These are phyloP conservation scores for Trichoderma sp. DNA, from an alignment of 2,329 filamentous ascomycete genomes.

Conservation along the genomic window DNA sequence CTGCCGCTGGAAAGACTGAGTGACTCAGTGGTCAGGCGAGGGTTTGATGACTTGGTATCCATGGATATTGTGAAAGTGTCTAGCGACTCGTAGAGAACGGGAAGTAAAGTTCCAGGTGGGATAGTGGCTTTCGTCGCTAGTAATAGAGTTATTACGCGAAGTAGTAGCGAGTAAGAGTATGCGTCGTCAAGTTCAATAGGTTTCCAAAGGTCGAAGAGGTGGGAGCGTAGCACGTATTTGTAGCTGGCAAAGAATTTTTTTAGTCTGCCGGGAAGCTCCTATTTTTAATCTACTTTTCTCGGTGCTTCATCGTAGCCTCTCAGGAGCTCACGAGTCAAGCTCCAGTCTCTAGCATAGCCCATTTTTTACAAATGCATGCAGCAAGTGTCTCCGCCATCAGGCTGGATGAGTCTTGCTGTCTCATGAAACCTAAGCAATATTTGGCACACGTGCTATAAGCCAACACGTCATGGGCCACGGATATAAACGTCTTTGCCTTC, in stretches of 20 bases:
- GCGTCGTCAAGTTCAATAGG: background rate
- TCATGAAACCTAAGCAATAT: background rate
- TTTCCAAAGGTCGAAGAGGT: background rate
- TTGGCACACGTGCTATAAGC: background rate
- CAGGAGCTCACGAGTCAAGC: conserved; percentile 19
- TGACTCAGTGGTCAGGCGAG: conserved; percentile 17
- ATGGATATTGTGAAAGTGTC: background rate
- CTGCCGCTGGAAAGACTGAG: conserved; percentile 15
- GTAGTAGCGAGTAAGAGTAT: background rate
- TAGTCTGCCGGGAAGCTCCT: conserved; percentile 1
- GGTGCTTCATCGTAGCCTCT: conserved; percentile 15
- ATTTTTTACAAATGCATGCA: conserved; percentile 12
- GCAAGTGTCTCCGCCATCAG: conserved; percentile 23
- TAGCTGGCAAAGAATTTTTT: conserved; percentile 7
- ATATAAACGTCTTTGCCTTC: too few relatives aligned
- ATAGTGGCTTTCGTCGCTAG: background rate
- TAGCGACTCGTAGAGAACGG: background rate
- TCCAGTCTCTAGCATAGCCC: background rate
- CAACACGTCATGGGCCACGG: background rate
- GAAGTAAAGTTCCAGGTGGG: background rate
- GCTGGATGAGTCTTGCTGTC: conserved; percentile 16
- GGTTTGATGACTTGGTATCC: conserved; percentile 9
- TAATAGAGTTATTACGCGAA: background rate
- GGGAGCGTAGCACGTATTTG: conserved; percentile 19
- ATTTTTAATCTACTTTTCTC: conserved; percentile 1